A percentile compares a stretch with the other conserved stretches of the same genome.
phyloP scores from a whole-genome alignment of 23 red algal genomes.

The Pyropia haitanensis region DNA sequence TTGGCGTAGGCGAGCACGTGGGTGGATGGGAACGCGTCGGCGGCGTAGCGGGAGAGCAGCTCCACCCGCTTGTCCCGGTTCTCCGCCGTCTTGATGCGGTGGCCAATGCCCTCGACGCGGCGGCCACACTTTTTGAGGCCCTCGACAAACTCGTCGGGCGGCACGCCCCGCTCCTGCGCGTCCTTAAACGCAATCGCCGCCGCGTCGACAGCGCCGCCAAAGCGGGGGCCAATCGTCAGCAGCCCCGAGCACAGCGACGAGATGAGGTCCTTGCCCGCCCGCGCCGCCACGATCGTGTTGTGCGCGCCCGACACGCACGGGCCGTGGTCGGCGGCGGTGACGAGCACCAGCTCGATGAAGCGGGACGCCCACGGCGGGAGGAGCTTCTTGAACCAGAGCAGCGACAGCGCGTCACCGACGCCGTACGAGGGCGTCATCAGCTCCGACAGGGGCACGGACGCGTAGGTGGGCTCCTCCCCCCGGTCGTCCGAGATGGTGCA shows the following conservation, averaged over 20 bases:
- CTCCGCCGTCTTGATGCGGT: conserved; percentile 97
- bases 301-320: conserved; percentile 95
- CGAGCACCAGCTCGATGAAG: conserved; percentile 92
- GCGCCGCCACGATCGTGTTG: conserved; percentile 94
- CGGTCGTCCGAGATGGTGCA: conserved; percentile 93
- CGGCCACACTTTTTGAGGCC: conserved; percentile 75
- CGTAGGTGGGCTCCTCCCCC: conserved; percentile 91
- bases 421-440: conserved; percentile 64
- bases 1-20: conserved; percentile 78
- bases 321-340: conserved; percentile 96
- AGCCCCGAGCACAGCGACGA: conserved; percentile 90
- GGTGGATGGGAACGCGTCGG: conserved; percentile 70
- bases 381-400: conserved; percentile 98
- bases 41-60: conserved; percentile 79
- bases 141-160: conserved; percentile 94
- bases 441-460: conserved; percentile 74
- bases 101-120: conserved; percentile 96
- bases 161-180: conserved; percentile 41
- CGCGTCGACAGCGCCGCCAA: conserved; percentile 94
- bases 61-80: conserved; percentile 94
- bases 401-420: conserved; percentile 89
- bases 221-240: conserved; percentile 95
- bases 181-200: conserved; percentile 94
- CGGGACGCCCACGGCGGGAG: conserved; percentile 88
- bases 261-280: conserved; percentile 88